These are phyloP conservation scores for Pythium biforme DNA, from an alignment of 352 stramenopile species.

Conservation along the genomic window DNA sequence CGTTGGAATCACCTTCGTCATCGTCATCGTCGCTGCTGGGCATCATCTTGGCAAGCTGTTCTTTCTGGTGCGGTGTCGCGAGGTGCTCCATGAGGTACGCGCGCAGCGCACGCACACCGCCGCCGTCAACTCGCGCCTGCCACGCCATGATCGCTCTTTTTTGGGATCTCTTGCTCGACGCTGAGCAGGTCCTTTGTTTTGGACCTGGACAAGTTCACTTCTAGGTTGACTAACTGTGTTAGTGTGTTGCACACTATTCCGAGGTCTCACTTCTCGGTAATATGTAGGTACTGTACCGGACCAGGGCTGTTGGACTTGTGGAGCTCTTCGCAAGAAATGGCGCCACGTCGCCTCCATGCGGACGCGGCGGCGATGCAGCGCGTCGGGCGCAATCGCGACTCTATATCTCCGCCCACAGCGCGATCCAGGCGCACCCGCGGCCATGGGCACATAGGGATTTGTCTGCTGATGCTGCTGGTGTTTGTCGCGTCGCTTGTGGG, in stretches of 20 bases:
- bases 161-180: not conserved
- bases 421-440: too few species aligned
- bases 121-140: conserved; percentile 28
- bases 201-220: conserved; percentile 13
- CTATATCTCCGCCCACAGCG: not conserved
- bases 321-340: conserved; percentile 4
- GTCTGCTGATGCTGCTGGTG: conserved; percentile 2
- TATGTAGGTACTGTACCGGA: not conserved
- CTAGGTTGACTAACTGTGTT: not conserved
- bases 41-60: conserved; percentile 5
- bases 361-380: not conserved
- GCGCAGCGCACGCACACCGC: conserved; percentile 31
- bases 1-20: not conserved
- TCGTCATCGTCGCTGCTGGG: not conserved
- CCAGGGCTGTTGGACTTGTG: too few species aligned
- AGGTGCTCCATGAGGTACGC: conserved; percentile 25
- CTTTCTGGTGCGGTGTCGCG: conserved; percentile 1
- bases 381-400: too few species aligned
- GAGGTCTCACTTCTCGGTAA: not conserved
- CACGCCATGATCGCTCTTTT: conserved; percentile 10
- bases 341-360: conserved; percentile 14
- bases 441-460: too few species aligned
- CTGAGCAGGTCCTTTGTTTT: not conserved
- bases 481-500: not conserved
- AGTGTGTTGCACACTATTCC: not conserved